These are phyloP conservation scores for Carpinus viminea DNA, from an alignment of 306 rosid genomes.

Conservation along the genomic window DNA sequence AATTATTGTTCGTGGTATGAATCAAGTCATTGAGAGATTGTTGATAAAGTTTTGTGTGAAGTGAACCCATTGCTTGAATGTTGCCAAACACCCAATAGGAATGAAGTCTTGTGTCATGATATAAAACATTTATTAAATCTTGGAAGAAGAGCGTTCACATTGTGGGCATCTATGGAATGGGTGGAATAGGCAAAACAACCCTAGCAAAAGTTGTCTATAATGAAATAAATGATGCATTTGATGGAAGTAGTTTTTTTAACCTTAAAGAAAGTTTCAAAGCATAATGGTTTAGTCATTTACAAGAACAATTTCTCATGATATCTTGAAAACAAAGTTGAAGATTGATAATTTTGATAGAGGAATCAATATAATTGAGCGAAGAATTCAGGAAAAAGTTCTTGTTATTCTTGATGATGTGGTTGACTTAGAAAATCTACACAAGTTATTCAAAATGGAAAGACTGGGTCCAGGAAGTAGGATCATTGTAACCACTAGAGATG, in stretches of 20 bases:
- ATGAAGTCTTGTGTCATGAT: neutral
- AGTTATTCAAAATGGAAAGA: neutral
- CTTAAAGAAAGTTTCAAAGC: too few relatives aligned
- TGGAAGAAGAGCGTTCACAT: neutral
- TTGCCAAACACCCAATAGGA: constrained; percentile 23
- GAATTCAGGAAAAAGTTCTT: constrained; percentile 7
- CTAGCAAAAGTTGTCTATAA: too few relatives aligned
- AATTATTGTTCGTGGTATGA: neutral
- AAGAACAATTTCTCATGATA: constrained; percentile 22
- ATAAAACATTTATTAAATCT: neutral
- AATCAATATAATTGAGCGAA: neutral
- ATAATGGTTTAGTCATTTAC: too few relatives aligned
- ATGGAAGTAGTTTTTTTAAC: too few relatives aligned
- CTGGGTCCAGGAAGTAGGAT: constrained; percentile 29
- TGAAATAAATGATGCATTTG: too few relatives aligned
- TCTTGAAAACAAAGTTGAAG: neutral
- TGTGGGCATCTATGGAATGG: too few relatives aligned
- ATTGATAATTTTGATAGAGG: neutral
- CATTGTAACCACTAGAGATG: constrained; percentile 34
- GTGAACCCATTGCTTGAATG: neutral
- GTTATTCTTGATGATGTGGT: constrained; percentile 28
- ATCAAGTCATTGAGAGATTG: constrained; percentile 9
- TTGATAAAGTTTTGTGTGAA: neutral
- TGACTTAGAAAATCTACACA: neutral
- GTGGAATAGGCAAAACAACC: too few relatives aligned